A percentile compares a stretch with the other conserved stretches of the same genome.
Evolutionary conservation across 768 basidiomycete species (phyloP).

Genomic region (Epithele typhae): DNA sequence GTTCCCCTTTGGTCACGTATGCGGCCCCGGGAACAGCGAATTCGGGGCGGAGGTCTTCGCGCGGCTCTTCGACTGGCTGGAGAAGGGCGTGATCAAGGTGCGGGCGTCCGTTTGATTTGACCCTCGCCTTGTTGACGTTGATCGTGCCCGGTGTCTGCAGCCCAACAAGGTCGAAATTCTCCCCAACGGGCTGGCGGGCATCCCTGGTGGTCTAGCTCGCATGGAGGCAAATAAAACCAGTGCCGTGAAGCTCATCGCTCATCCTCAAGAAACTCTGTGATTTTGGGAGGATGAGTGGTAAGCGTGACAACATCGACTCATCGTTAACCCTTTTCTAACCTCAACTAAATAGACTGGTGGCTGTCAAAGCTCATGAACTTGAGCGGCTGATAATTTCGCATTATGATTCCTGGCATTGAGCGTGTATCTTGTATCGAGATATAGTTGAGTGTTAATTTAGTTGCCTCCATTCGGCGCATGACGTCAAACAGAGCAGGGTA

Average conservation of each 20-base stretch:
- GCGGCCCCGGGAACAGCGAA: neutral
- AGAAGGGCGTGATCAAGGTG: slow-evolving; percentile 17
- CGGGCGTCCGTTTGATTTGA: neutral
- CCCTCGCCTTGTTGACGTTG: neutral
- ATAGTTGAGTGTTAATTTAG: no score
- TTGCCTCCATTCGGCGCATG: no score
- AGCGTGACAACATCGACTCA: no score
- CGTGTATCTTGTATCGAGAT: no score
- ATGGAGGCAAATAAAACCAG: slow-evolving; percentile 17
- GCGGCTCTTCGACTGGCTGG: slow-evolving; percentile 12
- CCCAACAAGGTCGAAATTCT: slow-evolving; percentile 12
- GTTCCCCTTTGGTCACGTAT: slow-evolving; percentile 3
- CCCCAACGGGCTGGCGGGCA: slow-evolving; percentile 10
- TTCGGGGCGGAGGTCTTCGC: slow-evolving; percentile 7
- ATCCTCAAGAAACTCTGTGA: slow-evolving; percentile 25
- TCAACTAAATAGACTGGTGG: neutral
- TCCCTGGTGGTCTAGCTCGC: slow-evolving; percentile 9
- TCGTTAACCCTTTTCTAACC: no score
- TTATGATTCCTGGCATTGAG: no score
- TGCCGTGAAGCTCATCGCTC: slow-evolving; percentile 20
- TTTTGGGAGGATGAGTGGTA: no score
- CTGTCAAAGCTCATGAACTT: no score
- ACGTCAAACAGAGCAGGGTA: no score
- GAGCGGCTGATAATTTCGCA: no score
- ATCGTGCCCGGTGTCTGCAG: neutral